Conservation (phyloP, 2,329 filamentous ascomycete species). For the Aspergillus phoenicis region DNA sequence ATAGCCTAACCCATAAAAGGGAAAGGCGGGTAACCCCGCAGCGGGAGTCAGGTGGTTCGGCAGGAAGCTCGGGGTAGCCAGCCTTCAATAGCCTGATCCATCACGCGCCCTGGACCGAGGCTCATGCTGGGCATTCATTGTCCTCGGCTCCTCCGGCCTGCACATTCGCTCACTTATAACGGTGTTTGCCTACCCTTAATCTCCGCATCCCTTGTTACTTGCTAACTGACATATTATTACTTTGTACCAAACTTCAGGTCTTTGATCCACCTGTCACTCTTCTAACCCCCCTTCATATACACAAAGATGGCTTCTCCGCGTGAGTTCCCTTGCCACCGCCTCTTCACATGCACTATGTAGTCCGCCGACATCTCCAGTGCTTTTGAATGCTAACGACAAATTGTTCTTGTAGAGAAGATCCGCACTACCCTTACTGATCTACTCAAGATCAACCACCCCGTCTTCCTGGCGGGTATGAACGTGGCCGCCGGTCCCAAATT, state of each 20-base stretch:
- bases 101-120: constrained; percentile 16
- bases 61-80: background rate
- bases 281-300: constrained; percentile 5
- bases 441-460: constrained; percentile 94
- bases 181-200: constrained; percentile 3
- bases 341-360: constrained; percentile 25
- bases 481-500: constrained; percentile 95
- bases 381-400: background rate
- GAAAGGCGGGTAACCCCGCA: background rate
- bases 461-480: constrained; percentile 98
- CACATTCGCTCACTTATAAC: constrained; percentile 12
- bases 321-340: constrained; percentile 51
- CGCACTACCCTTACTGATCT: constrained; percentile 92
- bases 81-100: background rate
- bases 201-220: background rate
- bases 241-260: background rate
- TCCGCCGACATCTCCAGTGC: constrained; percentile 2
- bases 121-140: constrained; percentile 9
- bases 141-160: constrained; percentile 18
- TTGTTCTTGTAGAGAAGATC: constrained; percentile 69
- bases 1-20: no score
- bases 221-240: background rate
- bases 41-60: constrained; percentile 10
- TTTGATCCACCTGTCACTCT: constrained; percentile 15
- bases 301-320: constrained; percentile 74